Conservation (phyloP, 768 basidiomycete species). For the Panellus pusillus region DNA sequence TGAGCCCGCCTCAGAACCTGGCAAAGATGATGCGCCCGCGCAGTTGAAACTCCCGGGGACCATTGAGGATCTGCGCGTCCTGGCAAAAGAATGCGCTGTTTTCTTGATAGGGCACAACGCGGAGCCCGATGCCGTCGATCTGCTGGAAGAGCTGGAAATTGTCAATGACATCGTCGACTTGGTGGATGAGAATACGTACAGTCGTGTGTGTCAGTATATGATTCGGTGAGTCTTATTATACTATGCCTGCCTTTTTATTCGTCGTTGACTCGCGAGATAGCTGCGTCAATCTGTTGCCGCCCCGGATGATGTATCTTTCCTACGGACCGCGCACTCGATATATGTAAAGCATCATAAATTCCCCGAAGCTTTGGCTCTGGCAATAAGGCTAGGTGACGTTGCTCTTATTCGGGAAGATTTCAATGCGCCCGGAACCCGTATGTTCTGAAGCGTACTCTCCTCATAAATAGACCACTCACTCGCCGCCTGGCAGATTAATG, state of each 20-base stretch:
- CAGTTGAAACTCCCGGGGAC: conserved; percentile 51
- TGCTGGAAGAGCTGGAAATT: conserved; percentile 91
- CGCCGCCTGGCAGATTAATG: conserved; percentile 60
- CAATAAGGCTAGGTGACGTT: conserved; percentile 81
- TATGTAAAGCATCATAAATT: conserved; percentile 86
- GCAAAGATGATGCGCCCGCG: conserved; percentile 30
- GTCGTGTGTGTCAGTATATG: conserved; percentile 95
- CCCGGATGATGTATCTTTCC: conserved; percentile 92
- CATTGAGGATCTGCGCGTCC: conserved; percentile 69
- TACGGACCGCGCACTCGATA: conserved; percentile 84
- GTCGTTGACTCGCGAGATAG: conserved; percentile 34
- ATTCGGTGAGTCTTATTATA: conserved; percentile 59
- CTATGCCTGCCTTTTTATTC: background rate
- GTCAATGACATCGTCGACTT: conserved; percentile 73
- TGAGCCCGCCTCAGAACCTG: conserved; percentile 24
- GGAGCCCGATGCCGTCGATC: conserved; percentile 96
- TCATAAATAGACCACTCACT: background rate
- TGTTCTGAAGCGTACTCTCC: conserved; percentile 28
- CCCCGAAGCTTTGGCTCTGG: conserved; percentile 86
- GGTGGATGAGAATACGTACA: conserved; percentile 86
- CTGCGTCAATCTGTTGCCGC: conserved; percentile 86
- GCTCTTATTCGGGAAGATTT: conserved; percentile 86
- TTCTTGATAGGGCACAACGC: conserved; percentile 95
- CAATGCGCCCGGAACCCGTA: conserved; percentile 84
- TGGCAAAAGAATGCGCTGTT: conserved; percentile 81